Base-by-base conservation (phyloP, 2,329 filamentous ascomycete genomes). In the Claviceps citrina region DNA sequence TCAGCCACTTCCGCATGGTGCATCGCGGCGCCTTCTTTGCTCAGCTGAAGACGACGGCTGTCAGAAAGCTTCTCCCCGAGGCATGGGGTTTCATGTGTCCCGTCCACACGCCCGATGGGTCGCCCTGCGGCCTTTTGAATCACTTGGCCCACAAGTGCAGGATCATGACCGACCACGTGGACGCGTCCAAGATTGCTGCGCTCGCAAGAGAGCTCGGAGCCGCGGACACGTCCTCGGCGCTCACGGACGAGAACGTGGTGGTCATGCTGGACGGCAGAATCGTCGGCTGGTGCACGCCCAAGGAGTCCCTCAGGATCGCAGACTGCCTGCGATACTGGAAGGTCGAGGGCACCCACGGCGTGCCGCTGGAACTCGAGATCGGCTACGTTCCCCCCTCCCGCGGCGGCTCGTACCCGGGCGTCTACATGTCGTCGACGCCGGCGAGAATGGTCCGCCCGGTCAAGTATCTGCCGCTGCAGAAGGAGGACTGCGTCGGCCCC, bases 11-110 rank as follows among this genome's bases (percentile, higher is more conserved):
- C 72, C 82, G 91, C 49, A 95, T 95, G 86, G 85, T 98, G 43
- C 91, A 98, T 66, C 78, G 91, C 77, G 91, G 91, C 68, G 91
- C 85, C 57, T 98, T 98, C 73, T 98, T 98, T 59, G 91, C 91
- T 3, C 84, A 96, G 58, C 65, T 98, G 47, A 96, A 95, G 64
- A 98, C 91, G 0, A 98, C 91, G 0, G 91, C 91, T 0, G 91
- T 98, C 38, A 77, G 91, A 65, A 98, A 96, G 61, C 67, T 98
- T 50, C 65, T 96, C 16, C 91, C 91, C 2, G 91, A 98, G 57
- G 94, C 86, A 50, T 98, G 91, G 91, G 91, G 91, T 7, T 98
- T 95, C 64, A 68, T 98, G 49, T 98, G 91, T 55, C 91, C 91
- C 15, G 89, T 96, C 2, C 91, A 98, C 60, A 98, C 91, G 4